Percentiles rank a stretch among this genome's conserved stretches.
Evolutionary conservation across 139 green algal species (phyloP).

Genomic region (Edaphochlamys debaryana): DNA sequence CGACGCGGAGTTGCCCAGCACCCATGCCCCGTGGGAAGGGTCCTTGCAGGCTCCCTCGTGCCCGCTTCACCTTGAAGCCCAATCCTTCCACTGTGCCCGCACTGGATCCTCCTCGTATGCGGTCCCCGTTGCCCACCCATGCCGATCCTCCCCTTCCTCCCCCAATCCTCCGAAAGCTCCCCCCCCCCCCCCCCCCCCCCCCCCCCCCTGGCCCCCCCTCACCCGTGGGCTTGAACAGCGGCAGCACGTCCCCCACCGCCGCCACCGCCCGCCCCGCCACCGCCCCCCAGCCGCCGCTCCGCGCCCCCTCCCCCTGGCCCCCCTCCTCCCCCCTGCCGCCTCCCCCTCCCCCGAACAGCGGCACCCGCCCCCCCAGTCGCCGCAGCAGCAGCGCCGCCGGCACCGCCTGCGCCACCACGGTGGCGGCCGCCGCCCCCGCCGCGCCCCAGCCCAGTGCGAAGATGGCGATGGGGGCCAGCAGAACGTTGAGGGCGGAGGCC

Average conservation of each 20-base stretch:
- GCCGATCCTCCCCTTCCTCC: no score
- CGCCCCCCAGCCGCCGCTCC: not conserved
- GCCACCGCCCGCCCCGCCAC: not conserved
- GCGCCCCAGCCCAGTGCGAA: slow-evolving; percentile 73
- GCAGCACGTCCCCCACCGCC: not conserved
- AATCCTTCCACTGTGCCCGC: no score
- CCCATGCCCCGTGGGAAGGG: no score
- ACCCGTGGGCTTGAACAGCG: slow-evolving; percentile 42
- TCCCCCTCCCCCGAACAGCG: no score
- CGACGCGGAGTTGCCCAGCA: no score
- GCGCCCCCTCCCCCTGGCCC: no score
- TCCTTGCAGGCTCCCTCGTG: no score
- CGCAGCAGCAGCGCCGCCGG: not conserved
- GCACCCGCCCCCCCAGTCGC: not conserved
- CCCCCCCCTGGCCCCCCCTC: not conserved
- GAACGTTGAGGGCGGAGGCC: slow-evolving; percentile 77
- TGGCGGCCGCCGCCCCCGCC: slow-evolving; percentile 74
- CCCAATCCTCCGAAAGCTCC: no score
- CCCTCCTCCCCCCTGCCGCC: no score
- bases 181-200: not conserved
- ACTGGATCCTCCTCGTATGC: no score
- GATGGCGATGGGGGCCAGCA: slow-evolving; percentile 77
- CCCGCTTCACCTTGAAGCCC: no score
- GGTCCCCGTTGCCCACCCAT: no score
- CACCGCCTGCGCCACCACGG: slow-evolving; percentile 67